Conservation (phyloP, 2,329 filamentous ascomycete species). For the Trichophyton verrucosum region DNA sequence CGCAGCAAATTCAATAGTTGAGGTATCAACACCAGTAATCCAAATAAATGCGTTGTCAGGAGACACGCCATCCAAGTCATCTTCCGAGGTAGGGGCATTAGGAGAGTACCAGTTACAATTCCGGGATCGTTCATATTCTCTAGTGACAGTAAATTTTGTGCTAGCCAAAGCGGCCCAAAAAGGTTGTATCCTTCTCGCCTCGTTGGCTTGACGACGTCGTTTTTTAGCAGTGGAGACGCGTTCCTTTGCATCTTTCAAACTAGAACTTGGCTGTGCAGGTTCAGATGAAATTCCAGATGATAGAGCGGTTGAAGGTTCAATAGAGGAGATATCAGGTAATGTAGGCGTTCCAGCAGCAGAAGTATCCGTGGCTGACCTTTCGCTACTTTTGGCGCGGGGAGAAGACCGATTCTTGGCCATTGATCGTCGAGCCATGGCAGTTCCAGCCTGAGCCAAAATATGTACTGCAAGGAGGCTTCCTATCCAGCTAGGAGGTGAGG, state of each 20-base stretch:
- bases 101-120: slow-evolving; percentile 18
- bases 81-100: slow-evolving; percentile 28
- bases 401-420: slow-evolving; percentile 36
- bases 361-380: slow-evolving; percentile 35
- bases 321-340: slow-evolving; percentile 32
- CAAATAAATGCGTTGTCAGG: slow-evolving; percentile 35
- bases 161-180: slow-evolving; percentile 90
- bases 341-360: slow-evolving; percentile 33
- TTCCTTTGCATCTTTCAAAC: slow-evolving; percentile 41
- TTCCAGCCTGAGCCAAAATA: slow-evolving; percentile 37
- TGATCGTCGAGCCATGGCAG: slow-evolving; percentile 36
- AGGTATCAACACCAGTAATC: slow-evolving; percentile 36
- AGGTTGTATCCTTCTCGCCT: slow-evolving; percentile 79
- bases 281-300: slow-evolving; percentile 31
- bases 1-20: slow-evolving; percentile 37
- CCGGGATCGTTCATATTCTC: slow-evolving; percentile 72
- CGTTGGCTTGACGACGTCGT: slow-evolving; percentile 79
- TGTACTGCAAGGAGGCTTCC: slow-evolving; percentile 38
- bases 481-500: slow-evolving; percentile 34
- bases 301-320: slow-evolving; percentile 29
- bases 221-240: slow-evolving; percentile 58
- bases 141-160: slow-evolving; percentile 91
- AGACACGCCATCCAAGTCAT: slow-evolving; percentile 31
- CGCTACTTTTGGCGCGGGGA: slow-evolving; percentile 28
- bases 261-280: slow-evolving; percentile 31